Evolutionary conservation across 2,329 filamentous ascomycete genomes (phyloP).

Genomic region (Penicillium olsonii): DNA sequence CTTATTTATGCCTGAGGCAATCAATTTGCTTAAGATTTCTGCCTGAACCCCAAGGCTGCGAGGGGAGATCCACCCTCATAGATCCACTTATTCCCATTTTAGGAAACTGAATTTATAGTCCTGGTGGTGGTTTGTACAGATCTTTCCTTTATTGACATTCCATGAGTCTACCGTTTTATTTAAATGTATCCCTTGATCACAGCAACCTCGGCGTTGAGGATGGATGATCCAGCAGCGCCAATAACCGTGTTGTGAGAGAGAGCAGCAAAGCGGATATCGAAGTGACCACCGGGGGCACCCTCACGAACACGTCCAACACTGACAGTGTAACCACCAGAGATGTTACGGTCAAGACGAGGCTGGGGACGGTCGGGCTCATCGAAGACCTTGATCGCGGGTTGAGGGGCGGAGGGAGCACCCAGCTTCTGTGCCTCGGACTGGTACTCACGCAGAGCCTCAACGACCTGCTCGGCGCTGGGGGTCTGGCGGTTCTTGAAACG

Average conservation of each 20-base stretch:
- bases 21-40: neutral
- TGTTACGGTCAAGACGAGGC: conserved; percentile 83
- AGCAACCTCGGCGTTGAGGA: conserved; percentile 90
- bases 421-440: conserved; percentile 77
- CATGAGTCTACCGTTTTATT: conserved; percentile 23
- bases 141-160: conserved; percentile 16
- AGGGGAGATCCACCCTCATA: no score
- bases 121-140: conserved; percentile 3
- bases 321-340: conserved; percentile 83
- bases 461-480: conserved; percentile 74
- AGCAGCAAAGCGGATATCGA: conserved; percentile 93
- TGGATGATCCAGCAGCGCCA: conserved; percentile 92
- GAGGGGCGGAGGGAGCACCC: conserved; percentile 83
- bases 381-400: conserved; percentile 80
- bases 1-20: neutral
- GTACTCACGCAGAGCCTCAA: conserved; percentile 77
- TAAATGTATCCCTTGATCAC: conserved; percentile 84
- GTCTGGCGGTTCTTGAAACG: conserved; percentile 74
- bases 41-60: neutral
- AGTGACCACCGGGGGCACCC: conserved; percentile 77
- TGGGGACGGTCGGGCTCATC: conserved; percentile 89
- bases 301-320: conserved; percentile 85
- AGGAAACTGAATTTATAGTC: conserved; percentile 3
- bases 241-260: conserved; percentile 92
- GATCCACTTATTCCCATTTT: conserved; percentile 11